Evolutionary conservation across 2,329 filamentous ascomycete genomes (phyloP).

Genomic region (Dothiorella sarmentorum): DNA sequence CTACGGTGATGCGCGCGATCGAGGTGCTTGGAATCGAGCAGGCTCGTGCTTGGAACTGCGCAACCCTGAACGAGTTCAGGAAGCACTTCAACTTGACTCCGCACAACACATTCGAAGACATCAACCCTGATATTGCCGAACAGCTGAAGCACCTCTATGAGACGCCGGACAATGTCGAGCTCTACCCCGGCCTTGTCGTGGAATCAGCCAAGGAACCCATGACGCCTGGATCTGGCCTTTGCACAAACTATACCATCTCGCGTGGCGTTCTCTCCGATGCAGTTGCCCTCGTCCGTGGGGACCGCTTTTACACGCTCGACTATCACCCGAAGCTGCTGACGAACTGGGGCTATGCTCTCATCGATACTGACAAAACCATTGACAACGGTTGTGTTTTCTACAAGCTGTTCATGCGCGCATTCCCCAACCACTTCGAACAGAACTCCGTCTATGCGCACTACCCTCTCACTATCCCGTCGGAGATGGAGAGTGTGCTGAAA

Average conservation of each 20-base stretch:
- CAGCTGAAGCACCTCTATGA: constrained; percentile 61
- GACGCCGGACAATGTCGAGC: constrained; percentile 74
- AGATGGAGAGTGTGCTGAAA: constrained; percentile 69
- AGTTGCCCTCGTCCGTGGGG: constrained; percentile 72
- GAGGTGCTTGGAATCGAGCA: constrained; percentile 80
- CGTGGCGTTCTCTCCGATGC: constrained; percentile 75
- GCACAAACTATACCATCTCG: constrained; percentile 72
- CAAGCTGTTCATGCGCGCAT: constrained; percentile 75
- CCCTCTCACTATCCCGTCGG: constrained; percentile 66
- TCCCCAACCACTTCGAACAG: constrained; percentile 73
- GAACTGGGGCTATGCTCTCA: constrained; percentile 79
- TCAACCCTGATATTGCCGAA: constrained; percentile 70
- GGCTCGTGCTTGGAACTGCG: constrained; percentile 71
- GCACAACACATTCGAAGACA: constrained; percentile 76
- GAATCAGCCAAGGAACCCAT: constrained; percentile 74
- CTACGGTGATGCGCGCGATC: constrained; percentile 67
- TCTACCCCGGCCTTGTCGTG: constrained; percentile 74
- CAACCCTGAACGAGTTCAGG: constrained; percentile 79
- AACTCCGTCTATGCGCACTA: constrained; percentile 83
- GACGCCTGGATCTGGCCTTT: constrained; percentile 65
- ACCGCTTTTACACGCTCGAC: constrained; percentile 76
- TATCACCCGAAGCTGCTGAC: constrained; percentile 68
- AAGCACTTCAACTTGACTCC: constrained; percentile 75
- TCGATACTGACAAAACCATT: constrained; percentile 66
- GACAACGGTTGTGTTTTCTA: constrained; percentile 83